Evolutionary conservation across 2,329 filamentous ascomycete species (phyloP).

Genomic region (Clonostachys chloroleuca): DNA sequence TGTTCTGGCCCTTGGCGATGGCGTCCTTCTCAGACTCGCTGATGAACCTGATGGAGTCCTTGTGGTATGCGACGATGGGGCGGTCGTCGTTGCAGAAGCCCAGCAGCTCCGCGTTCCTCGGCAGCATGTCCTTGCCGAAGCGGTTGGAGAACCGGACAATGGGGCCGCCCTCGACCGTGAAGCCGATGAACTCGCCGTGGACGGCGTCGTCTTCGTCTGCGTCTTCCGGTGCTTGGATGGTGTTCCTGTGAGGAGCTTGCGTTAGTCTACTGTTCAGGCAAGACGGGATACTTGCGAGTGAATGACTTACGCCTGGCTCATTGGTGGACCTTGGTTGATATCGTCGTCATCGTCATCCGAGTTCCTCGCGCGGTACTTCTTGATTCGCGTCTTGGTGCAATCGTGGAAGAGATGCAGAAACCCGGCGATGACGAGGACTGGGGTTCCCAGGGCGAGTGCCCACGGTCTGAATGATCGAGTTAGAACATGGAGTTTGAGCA

Average conservation of each 20-base stretch:
- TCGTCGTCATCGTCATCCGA: constrained; percentile 10
- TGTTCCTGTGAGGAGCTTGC: constrained; percentile 19
- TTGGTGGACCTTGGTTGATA: constrained; percentile 20
- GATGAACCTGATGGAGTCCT: constrained; percentile 24
- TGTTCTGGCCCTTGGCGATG: neutral
- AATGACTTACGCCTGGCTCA: constrained; percentile 36
- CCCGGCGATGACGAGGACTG: constrained; percentile 54
- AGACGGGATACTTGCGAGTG: neutral
- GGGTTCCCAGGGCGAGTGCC: constrained; percentile 56
- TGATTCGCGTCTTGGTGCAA: constrained; percentile 26
- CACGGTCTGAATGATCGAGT: constrained; percentile 33
- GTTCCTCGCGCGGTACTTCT: constrained; percentile 12
- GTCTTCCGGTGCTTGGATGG: constrained; percentile 23
- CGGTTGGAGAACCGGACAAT: constrained; percentile 36
- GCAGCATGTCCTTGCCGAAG: constrained; percentile 17
- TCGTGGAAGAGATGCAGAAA: constrained; percentile 43
- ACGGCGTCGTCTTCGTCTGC: constrained; percentile 23
- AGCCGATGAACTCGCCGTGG: constrained; percentile 33
- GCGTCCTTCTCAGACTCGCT: constrained; percentile 6
- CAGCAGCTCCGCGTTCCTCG: constrained; percentile 25
- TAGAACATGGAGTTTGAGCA: neutral
- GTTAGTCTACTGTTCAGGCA: neutral
- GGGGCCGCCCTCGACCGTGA: constrained; percentile 37
- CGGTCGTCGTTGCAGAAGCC: constrained; percentile 24
- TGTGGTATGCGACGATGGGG: constrained; percentile 31